phyloP scores from a whole-genome alignment of 2,329 filamentous ascomycete species.

The Ophiostoma tasmaniense region DNA sequence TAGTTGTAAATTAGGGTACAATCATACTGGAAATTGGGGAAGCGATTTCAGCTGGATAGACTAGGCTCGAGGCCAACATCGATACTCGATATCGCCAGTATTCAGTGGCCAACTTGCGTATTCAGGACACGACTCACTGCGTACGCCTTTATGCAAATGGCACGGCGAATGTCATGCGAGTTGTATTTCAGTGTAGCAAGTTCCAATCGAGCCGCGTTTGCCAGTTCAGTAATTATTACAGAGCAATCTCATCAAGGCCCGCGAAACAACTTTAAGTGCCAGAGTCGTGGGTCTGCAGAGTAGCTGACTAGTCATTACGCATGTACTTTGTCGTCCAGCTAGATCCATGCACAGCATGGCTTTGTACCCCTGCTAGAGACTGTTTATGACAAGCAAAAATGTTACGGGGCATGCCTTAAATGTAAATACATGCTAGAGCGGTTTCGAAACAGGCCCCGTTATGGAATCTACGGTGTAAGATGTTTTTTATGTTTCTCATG shows the following conservation, averaged over 20 bases:
- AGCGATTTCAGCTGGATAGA: too few relatives aligned
- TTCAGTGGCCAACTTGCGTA: not conserved
- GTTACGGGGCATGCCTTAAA: not conserved
- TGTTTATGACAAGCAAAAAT: not conserved
- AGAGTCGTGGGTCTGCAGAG: not conserved
- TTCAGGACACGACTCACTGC: not conserved
- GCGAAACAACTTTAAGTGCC: not conserved
- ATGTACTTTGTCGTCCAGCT: not conserved
- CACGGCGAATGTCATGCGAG: not conserved
- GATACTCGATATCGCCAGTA: too few relatives aligned
- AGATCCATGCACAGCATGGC: not conserved
- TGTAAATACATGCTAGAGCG: not conserved
- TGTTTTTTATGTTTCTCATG: not conserved
- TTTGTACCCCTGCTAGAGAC: not conserved
- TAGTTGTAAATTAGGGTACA: not conserved
- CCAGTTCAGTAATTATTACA: not conserved
- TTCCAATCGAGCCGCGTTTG: not conserved
- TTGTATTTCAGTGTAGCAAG: not conserved
- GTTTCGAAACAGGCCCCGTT: not conserved
- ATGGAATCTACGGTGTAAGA: not conserved
- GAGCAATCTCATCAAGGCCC: not conserved
- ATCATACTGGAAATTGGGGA: too few relatives aligned
- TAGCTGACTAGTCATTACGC: too few relatives aligned
- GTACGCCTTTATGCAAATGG: not conserved
- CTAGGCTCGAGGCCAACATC: not conserved